These are phyloP conservation scores for Aspergillus udagawae DNA, from an alignment of 2,329 filamentous ascomycete genomes.

Conservation along the genomic window DNA sequence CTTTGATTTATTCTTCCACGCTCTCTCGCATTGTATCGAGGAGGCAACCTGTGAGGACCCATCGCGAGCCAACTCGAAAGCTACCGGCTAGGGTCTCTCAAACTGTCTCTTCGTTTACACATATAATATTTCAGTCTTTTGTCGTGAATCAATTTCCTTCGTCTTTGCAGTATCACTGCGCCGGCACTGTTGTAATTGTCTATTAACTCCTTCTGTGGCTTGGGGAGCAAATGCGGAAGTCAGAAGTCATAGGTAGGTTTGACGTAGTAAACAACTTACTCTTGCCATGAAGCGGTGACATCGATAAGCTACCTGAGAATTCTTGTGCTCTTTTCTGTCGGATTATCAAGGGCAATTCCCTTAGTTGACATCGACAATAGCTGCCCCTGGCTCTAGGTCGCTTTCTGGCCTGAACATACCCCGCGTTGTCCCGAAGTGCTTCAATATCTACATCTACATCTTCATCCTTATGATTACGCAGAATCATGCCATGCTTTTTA, in stretches of 20 bases:
- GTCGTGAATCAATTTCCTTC: background rate
- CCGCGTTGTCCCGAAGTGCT: background rate
- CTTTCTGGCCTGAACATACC: background rate
- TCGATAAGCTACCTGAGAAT: background rate
- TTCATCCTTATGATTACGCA: background rate
- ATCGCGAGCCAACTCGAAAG: background rate
- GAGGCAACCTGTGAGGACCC: background rate
- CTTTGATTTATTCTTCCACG: background rate
- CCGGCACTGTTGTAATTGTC: background rate
- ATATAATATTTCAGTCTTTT: background rate
- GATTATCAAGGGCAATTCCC: background rate
- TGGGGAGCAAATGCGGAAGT: background rate
- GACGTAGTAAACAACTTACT: background rate
- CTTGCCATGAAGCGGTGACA: background rate
- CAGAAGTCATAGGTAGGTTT: no score
- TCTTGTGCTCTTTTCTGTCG: background rate
- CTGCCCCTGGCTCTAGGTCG: no score
- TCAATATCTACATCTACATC: background rate
- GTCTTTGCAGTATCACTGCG: background rate
- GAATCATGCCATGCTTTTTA: background rate
- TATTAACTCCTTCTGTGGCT: background rate
- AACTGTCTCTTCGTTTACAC: background rate
- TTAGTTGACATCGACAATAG: background rate
- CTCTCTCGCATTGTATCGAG: constrained; percentile 5
- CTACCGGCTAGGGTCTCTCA: background rate